Base-by-base conservation (phyloP, 2,329 filamentous ascomycete species). In the Penicillium hordei region DNA sequence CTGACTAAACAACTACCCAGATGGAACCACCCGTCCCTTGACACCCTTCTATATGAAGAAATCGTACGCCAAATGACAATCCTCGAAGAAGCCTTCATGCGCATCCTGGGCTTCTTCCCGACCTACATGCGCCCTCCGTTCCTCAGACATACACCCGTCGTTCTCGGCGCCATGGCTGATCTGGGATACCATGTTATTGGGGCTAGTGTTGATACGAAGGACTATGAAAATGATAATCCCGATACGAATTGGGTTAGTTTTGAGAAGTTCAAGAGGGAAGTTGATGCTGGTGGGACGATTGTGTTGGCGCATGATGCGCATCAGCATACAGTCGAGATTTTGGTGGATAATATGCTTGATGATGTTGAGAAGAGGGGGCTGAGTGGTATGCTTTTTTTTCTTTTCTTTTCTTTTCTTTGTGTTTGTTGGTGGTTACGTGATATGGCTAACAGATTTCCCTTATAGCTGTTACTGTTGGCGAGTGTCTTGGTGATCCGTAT, bases 401-500 rank as follows among this genome's bases (percentile, higher is more conserved):
- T n/a, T 29, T 53, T 7, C 29, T 48, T 15, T 36, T 54, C 38
- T 10, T 40, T 10, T 33, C 19, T 12, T 38, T 29, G 13, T 21
- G 12, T 34, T 27, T 44, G 25, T 19, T 23, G 1, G 5, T 36
- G 19, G 23, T 10, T 39, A 17, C 57, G 39, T 17, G 8, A 23
- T 44, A 29, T 15, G 17, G 21, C 39, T 55, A 56, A 42, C 29
- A 50, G n/a, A 52, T 42, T 54, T 48, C 2, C 0, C 19, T 34
- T 57, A 62, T 63, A 67, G 78, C 79, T 43, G 82, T 83, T 29
- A 83, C 83, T 1, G 79, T 86, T 5, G 84, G 83, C 0, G 81
- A 85, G 58, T 87, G 84, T 57, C 74, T 86, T 17, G 79, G 79
- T 0, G 83, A 86, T 56, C 70, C 82, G 8, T 58, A 58, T n/a